Evolutionary conservation across 352 stramenopile species (phyloP), one percentile per base, ranked within the genome.

Genomic region (Nothophytophthora sp.): DNA sequence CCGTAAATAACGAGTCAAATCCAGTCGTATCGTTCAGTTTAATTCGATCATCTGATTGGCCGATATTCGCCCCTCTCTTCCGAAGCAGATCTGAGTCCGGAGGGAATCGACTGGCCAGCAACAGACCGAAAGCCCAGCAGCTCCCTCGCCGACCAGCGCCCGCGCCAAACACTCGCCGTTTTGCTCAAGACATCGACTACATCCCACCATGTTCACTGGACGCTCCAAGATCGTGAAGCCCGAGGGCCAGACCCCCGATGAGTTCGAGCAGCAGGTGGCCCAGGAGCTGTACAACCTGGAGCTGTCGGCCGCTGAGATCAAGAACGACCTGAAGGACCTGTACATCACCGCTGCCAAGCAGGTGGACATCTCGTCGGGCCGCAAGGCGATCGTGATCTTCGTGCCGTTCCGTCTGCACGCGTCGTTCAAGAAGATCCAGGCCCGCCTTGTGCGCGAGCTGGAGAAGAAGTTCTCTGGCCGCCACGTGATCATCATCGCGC

Each of bases 391-490:
- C 73, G 88, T 99, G 40, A 83, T 99, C 63, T 99, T 99, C 76
- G 97, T 99, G 60, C 98, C 97, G 12, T 99, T 90, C 95, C 96
- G 97, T 53, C 88, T 99, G 42, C 90, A 99, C 63, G 96, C 94
- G 63, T 84, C 86, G 50, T 99, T 99, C 90, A 94, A 98, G 80
- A 99, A 99, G 87, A 98, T 99, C 71, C 98, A 99, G 73, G 77
- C 85, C 25, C 90, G 92, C 63, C 90, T 99, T 46, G 96, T 99
- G 33, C 93, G 96, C 49, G 98, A 99, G 81, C 78, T 99, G 39
- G 97, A 99, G 88, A 99, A 99, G 93, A 99, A 99, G 82, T 99
- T 99, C 82, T 98, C 67, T 47, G 98, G 97, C 68, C 86, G 88
- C 60, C 96, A 99, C 81, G 97, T 99, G 33, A 88, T 99, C 60